Evolutionary conservation across 495 filamentous ascomycete species (phyloP), one percentile per base, ranked within the genome.

Genomic region (Opeltia flavorubescens): DNA sequence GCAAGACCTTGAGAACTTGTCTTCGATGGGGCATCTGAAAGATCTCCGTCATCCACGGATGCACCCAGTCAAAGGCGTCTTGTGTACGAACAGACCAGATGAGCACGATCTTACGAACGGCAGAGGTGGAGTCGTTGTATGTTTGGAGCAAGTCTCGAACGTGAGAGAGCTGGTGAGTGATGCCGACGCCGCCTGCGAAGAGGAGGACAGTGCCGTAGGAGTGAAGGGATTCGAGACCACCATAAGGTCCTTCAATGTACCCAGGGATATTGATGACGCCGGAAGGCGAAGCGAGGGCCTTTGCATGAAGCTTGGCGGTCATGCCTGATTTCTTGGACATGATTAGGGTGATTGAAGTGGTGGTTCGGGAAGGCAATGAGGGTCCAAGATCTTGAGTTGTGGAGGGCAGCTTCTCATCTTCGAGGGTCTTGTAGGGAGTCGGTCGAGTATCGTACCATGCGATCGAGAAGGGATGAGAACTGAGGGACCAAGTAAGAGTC

Each of bases 11-110:
- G 33, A 98, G 76, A 2, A 89, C 75, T 23, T 95, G 85, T 23
- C 87, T 75, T 0, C 91, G 78, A 39, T 71, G 74, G 7, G 87
- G 84, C 70, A 95, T 84, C 2, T 76, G 76, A 29, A 98, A 72
- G 50, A 96, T 89, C 58, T 84, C 71, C 50, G 94, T 89, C 91
- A 98, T 98, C 85, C 84, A 98, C 6, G 81, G 77, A 5, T 84
- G 75, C 34, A 95, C 85, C 91, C 91, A 98, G 57, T 88, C 79
- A 23, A 98, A 74, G 52, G 88, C 83, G 46, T 95, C 89, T 21
- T 82, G 84, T 33, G 72, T 83, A 53, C 89, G 85, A 44, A 98
- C 84, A 38, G 81, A 80, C 91, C 91, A 98, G 40, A 95, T 77
- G 4, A 98, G 73, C 12, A 91, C 70, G 50, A 95, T 72, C 49